Conservation (phyloP, 257 asterid species). For the Gentiana macrophylla region DNA sequence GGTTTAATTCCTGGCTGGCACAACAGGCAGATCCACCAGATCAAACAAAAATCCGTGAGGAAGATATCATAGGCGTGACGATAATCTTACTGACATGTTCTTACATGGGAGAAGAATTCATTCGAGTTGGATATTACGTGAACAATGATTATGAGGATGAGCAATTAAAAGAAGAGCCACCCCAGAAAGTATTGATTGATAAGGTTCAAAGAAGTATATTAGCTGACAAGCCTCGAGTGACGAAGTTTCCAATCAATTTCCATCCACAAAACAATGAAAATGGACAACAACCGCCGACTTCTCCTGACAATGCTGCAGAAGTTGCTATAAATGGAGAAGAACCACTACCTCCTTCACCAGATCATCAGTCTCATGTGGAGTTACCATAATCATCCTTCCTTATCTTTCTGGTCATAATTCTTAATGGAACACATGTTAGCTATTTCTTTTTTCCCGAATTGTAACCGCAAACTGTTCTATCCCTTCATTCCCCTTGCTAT, state of each 20-base stretch:
- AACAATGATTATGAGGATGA: slow-evolving; percentile 39
- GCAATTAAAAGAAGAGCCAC: slow-evolving; percentile 55
- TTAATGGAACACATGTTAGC: too few relatives aligned
- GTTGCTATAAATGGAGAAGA: not conserved
- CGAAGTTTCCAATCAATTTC: slow-evolving; percentile 61
- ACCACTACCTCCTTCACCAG: not conserved
- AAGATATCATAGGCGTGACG: slow-evolving; percentile 69
- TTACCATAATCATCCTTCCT: too few relatives aligned
- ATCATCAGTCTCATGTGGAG: too few relatives aligned
- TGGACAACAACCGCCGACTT: slow-evolving; percentile 11
- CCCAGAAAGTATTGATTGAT: slow-evolving; percentile 50
- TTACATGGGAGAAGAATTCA: slow-evolving; percentile 48
- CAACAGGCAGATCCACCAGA: slow-evolving; percentile 1
- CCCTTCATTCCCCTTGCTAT: too few relatives aligned
- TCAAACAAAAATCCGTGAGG: slow-evolving; percentile 40
- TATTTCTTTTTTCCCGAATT: too few relatives aligned
- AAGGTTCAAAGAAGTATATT: slow-evolving; percentile 45
- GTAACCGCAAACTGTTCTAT: too few relatives aligned
- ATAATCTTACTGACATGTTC: slow-evolving; percentile 63
- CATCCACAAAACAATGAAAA: slow-evolving; percentile 37
- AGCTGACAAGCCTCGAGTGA: slow-evolving; percentile 54
- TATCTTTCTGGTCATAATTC: too few relatives aligned
- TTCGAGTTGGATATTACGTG: slow-evolving; percentile 27
- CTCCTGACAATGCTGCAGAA: not conserved
- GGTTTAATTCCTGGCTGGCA: not conserved